phyloP scores from a whole-genome alignment of 1,284 basidiomycete genomes.

The Puccinia triticina region DNA sequence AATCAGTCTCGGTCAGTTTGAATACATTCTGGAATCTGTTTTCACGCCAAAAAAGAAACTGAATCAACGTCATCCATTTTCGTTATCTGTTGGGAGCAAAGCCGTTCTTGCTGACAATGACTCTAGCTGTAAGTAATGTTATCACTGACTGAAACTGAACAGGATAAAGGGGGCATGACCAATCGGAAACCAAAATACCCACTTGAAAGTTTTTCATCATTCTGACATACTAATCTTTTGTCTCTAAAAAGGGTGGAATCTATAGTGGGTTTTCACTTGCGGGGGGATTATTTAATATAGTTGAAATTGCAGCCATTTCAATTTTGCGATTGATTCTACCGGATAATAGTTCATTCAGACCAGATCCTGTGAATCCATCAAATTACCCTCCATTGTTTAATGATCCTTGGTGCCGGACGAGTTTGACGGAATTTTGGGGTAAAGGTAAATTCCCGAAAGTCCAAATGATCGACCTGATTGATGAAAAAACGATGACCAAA shows the following conservation, averaged over 20 bases:
- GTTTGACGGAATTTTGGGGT: constrained; percentile 46
- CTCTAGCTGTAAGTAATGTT: constrained; percentile 9
- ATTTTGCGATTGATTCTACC: constrained; percentile 14
- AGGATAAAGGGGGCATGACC: not conserved
- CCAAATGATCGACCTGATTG: not conserved
- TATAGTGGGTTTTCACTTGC: constrained; percentile 31
- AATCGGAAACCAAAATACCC: no score
- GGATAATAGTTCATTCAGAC: constrained; percentile 26
- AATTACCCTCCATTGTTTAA: constrained; percentile 51
- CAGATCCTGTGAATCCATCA: constrained; percentile 31
- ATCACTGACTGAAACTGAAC: not conserved
- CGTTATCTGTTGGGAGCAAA: not conserved
- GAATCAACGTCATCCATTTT: not conserved
- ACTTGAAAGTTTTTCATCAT: no score
- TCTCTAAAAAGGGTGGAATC: constrained; percentile 25
- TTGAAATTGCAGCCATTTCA: constrained; percentile 19
- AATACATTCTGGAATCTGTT: not conserved
- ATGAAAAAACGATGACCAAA: not conserved
- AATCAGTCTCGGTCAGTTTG: constrained; percentile 11
- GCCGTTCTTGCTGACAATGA: constrained; percentile 23
- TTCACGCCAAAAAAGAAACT: not conserved
- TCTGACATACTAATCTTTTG: not conserved
- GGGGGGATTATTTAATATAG: constrained; percentile 43
- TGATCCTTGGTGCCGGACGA: constrained; percentile 28
- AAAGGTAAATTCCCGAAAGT: constrained; percentile 29